Base-by-base conservation (phyloP, 805 yeast species). In the Starmerella kuoi region DNA sequence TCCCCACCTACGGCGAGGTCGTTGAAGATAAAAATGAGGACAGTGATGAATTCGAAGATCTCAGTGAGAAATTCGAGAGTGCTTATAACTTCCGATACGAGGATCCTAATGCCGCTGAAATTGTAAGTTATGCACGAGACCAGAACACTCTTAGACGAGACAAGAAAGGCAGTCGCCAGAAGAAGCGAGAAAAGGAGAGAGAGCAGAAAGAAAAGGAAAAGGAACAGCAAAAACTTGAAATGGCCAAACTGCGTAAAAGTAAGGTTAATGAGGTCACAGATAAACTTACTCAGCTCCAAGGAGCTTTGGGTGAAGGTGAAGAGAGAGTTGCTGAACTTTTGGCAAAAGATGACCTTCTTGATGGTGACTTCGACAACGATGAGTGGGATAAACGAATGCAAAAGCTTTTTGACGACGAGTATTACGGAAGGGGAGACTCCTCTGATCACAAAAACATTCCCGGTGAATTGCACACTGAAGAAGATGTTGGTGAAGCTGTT, bases 61-160 rank as follows among this genome's bases (percentile, higher is more conserved):
- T 93, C 2, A 95, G 81, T 5, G 98, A 91, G 54, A 67, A 75
- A 55, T 86, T 84, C 55, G 98, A 91, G 61, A 76, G 76, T 49
- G 95, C 94, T 0, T 88, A 87, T 64, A 91, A 91, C 57, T 88
- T 88, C 69, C 73, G 98, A 59, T 91, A 73, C 59, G 98, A 91
- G 62, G 96, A 87, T 55, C 86, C 94, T 14, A 75, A 77, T 50
- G 73, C 95, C 5, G 84, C 88, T 0, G 95, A 88, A 55, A 83
- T 91, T 60, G 79, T 87, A 17, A 79, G 94, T 15, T 91, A 88
- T 65, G 96, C 97, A 2, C 85, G 98, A 72, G 60, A 58, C 48
- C 95, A 86, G 62, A 94, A 91, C 20, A 85, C 97, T 0, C 69
- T 86, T 57, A 77, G 98, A 65, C 72, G 98, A 58, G 76, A 79